Base-by-base conservation (phyloP, 2,329 filamentous ascomycete genomes). In the Fusarium nodosum region DNA sequence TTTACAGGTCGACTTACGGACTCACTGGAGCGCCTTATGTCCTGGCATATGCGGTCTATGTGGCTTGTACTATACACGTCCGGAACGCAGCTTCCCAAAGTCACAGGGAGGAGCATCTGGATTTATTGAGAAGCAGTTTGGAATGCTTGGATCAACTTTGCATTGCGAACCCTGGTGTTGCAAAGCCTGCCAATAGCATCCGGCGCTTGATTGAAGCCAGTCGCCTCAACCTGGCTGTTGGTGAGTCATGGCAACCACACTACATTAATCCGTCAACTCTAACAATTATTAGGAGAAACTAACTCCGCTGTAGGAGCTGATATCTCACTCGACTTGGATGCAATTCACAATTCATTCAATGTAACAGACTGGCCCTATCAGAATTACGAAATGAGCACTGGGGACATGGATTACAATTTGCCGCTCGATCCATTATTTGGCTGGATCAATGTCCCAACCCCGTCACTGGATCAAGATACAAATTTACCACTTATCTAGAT, bases 61-160 rank as follows among this genome's bases (percentile, higher is more conserved):
- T 63, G 5, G 58, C 60, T 0, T 63, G 60, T 4, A 63, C 60
- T 2, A 63, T 63, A 5, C 60, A 63, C 2, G 60, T 63, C 9
- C 58, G 58, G 0, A 63, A 63, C 4, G 58, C 58, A 6, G 60
- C 58, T 38, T 63, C 58, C 0, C 42, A 56, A 9, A 22, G 24
- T 1, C 42, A 63, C 5, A 13, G 28, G 1, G 26, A 34, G 9
- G 60, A 63, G 3, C 26, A 63, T 31, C 18, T 44, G 2, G 0
- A 15, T 5, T 22, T 63, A 10, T 22, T 63, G 1, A 63, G 20
- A 22, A 42, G 26, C 2, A 63, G 58, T 8, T 6, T 63, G 7
- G 30, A 56, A 7, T 56, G 60, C 7, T 6, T 63, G 9, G 60
- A 63, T 38, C 30, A 63, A 15, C 24, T 63, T 8, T 63, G 60